Conservation (phyloP, 208 protist genomes). For the Trypanosoma caninum region DNA sequence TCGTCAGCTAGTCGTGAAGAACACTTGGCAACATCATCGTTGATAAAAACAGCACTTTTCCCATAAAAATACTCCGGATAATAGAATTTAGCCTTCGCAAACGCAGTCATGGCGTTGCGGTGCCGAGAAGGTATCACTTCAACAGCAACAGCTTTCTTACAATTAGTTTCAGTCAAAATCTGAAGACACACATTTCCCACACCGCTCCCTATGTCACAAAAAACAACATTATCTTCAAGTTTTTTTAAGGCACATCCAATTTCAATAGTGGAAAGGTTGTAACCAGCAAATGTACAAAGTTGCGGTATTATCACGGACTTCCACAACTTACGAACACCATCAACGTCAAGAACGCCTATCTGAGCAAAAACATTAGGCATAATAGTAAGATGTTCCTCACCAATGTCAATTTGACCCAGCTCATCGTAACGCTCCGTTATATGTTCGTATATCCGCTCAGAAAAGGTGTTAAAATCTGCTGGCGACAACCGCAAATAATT, state of each 20-base stretch:
- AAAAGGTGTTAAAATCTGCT: slow-evolving; percentile 45
- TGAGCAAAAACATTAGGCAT: slow-evolving; percentile 77
- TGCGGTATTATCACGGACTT: slow-evolving; percentile 48
- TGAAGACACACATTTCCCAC: slow-evolving; percentile 84
- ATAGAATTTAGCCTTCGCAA: slow-evolving; percentile 35
- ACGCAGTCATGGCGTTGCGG: slow-evolving; percentile 42
- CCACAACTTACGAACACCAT: slow-evolving; percentile 79
- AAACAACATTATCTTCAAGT: slow-evolving; percentile 55
- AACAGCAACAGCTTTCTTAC: slow-evolving; percentile 63
- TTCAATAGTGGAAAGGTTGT: slow-evolving; percentile 16
- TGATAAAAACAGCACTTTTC: slow-evolving; percentile 68
- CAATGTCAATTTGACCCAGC: slow-evolving; percentile 48
- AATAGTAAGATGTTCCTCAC: slow-evolving; percentile 68
- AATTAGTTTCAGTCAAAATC: slow-evolving; percentile 71
- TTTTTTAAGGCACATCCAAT: slow-evolving; percentile 24
- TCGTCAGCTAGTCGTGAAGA: slow-evolving; percentile 37
- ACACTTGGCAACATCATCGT: slow-evolving; percentile 66
- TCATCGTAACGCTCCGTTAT: slow-evolving; percentile 55
- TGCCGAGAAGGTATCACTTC: slow-evolving; percentile 75
- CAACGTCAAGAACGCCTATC: slow-evolving; percentile 66
- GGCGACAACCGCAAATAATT: slow-evolving; percentile 31
- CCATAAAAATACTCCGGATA: slow-evolving; percentile 47
- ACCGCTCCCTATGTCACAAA: slow-evolving; percentile 85
- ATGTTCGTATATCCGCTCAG: slow-evolving; percentile 50
- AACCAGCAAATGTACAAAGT: slow-evolving; percentile 13